Percentiles rank a stretch among this genome's conserved stretches.
Conservation (phyloP, 1,139 yeast species). For the Diutina sp. region DNA sequence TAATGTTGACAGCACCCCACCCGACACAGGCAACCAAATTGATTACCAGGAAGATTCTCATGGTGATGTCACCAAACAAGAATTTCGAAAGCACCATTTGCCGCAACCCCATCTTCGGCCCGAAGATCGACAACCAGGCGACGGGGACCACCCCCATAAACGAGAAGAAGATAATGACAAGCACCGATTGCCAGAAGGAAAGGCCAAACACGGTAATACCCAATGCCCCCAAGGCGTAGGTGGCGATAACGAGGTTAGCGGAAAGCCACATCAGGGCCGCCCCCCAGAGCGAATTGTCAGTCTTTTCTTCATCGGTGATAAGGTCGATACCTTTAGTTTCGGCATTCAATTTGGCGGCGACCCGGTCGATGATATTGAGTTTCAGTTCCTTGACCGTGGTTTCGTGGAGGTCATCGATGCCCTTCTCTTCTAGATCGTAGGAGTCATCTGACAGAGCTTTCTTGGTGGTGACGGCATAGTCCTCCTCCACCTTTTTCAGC, state of each 20-base stretch:
- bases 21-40: conserved; percentile 85
- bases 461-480: not conserved
- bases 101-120: conserved; percentile 76
- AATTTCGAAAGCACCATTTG: conserved; percentile 77
- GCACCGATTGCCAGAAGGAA: conserved; percentile 54
- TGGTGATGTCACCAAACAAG: conserved; percentile 63
- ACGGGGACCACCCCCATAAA: conserved; percentile 65
- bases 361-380: conserved; percentile 4
- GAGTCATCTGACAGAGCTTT: not conserved
- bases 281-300: conserved; percentile 45
- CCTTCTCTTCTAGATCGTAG: not conserved
- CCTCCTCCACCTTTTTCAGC: not conserved
- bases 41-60: conserved; percentile 65
- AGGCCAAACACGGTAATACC: conserved; percentile 47
- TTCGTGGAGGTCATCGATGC: not conserved
- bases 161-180: conserved; percentile 59
- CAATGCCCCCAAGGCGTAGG: conserved; percentile 70
- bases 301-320: conserved; percentile 55
- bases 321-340: conserved; percentile 63
- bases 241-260: conserved; percentile 80
- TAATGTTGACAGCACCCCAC: conserved; percentile 90
- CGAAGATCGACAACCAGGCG: conserved; percentile 73
- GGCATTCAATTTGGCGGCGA: conserved; percentile 29
- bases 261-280: conserved; percentile 91
- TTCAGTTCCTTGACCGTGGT: conserved; percentile 1